A percentile compares a stretch with the other conserved stretches of the same genome.
Evolutionary conservation across 257 asterid species (phyloP).

Genomic region (Lycium ferocissimum): DNA sequence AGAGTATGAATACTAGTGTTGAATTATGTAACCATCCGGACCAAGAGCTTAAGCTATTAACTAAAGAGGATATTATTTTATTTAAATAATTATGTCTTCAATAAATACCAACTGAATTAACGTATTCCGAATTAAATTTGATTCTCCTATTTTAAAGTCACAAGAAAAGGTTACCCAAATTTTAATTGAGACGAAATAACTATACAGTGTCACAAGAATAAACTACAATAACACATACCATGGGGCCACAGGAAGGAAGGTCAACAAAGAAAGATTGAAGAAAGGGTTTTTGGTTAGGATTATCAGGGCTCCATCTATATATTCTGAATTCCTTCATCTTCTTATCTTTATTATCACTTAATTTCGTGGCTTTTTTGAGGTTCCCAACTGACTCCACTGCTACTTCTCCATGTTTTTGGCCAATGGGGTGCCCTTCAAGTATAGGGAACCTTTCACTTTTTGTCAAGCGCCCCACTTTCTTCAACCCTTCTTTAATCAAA

Average conservation of each 20-base stretch:
- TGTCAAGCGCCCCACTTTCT: constrained; percentile 36
- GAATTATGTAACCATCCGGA: too few relatives aligned
- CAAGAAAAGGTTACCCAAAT: neutral
- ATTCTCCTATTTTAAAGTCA: neutral
- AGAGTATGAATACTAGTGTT: too few relatives aligned
- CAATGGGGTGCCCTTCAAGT: constrained; percentile 59
- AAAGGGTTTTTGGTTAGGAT: constrained; percentile 58
- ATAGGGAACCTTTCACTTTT: constrained; percentile 52
- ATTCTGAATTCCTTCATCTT: constrained; percentile 67
- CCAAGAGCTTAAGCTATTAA: too few relatives aligned
- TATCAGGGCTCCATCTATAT: constrained; percentile 73
- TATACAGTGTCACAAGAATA: neutral
- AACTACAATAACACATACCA: constrained; percentile 43
- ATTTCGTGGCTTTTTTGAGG: constrained; percentile 27
- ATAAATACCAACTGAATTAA: too few relatives aligned
- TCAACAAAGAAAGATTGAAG: constrained; percentile 68
- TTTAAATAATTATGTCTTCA: too few relatives aligned
- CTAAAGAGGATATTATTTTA: too few relatives aligned
- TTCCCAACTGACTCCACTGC: constrained; percentile 42
- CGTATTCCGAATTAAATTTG: too few relatives aligned
- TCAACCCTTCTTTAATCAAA: constrained; percentile 46
- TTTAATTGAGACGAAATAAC: neutral
- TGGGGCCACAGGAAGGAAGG: constrained; percentile 73
- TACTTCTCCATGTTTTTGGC: constrained; percentile 60
- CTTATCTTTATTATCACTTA: neutral